These are phyloP conservation scores for Cytospora piceicola DNA, from an alignment of 2,329 filamentous ascomycete species.

Conservation along the genomic window DNA sequence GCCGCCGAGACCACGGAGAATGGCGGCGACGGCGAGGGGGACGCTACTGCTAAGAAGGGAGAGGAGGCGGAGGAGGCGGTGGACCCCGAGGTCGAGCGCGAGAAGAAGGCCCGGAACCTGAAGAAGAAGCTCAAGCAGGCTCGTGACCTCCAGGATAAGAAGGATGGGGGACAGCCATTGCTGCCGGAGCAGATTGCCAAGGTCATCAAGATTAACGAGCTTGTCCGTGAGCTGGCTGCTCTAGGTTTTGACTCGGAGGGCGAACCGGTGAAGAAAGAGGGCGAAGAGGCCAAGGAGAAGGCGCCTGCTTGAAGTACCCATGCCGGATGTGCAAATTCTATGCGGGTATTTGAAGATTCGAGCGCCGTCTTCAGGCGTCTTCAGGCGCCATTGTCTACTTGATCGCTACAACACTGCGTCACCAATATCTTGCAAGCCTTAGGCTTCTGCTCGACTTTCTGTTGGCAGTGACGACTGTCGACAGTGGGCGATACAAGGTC, in stretches of 20 bases:
- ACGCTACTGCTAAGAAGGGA: conserved; percentile 50
- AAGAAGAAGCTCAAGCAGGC: conserved; percentile 96
- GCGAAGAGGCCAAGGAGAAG: conserved; percentile 23
- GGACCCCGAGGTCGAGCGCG: conserved; percentile 76
- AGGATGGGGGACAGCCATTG: conserved; percentile 80
- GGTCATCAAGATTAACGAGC: conserved; percentile 94
- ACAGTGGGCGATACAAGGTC: not conserved
- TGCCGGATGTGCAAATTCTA: not conserved
- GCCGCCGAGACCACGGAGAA: conserved; percentile 55
- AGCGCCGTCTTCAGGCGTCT: not conserved
- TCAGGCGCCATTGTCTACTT: not conserved
- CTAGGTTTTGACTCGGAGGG: conserved; percentile 84
- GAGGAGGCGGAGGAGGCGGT: conserved; percentile 35
- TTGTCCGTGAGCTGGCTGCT: conserved; percentile 83
- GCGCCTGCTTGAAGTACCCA: conserved; percentile 23
- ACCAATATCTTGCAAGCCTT: not conserved
- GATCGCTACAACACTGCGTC: not conserved
- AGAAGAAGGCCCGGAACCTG: conserved; percentile 90
- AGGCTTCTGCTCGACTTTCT: not conserved
- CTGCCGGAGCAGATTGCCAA: conserved; percentile 96
- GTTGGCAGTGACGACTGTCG: not conserved
- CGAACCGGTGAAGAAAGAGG: conserved; percentile 47
- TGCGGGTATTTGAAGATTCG: not conserved
- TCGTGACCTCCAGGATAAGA: conserved; percentile 86
- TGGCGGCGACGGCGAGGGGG: conserved; percentile 51